Conservation (phyloP, 2,329 filamentous ascomycete species). For the Phoma herbarum region DNA sequence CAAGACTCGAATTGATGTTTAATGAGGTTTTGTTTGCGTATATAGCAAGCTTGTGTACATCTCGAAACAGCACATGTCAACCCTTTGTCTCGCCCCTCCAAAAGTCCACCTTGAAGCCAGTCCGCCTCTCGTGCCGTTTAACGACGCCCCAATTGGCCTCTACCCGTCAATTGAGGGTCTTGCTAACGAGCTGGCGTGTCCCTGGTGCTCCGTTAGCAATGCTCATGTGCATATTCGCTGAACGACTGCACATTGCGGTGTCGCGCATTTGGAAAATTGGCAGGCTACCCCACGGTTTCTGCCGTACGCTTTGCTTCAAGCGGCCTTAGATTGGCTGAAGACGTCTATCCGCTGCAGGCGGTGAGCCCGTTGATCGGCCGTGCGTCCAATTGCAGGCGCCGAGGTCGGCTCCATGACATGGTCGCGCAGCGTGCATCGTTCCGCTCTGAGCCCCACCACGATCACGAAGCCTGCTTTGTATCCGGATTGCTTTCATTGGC, state of each 20-base stretch:
- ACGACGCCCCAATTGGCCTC: slow-evolving; percentile 27
- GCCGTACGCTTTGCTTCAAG: slow-evolving; percentile 40
- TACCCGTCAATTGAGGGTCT: slow-evolving; percentile 5
- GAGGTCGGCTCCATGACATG: slow-evolving; percentile 40
- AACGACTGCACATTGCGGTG: slow-evolving; percentile 31
- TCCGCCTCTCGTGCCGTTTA: slow-evolving; percentile 12
- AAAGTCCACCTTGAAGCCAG: slow-evolving; percentile 30
- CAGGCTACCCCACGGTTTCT: slow-evolving; percentile 51
- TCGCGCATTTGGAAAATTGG: slow-evolving; percentile 43
- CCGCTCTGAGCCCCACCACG: slow-evolving; percentile 43
- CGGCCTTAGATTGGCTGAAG: slow-evolving; percentile 28
- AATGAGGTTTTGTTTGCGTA: slow-evolving; percentile 33
- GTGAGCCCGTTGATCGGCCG: slow-evolving; percentile 34
- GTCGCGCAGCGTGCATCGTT: slow-evolving; percentile 39
- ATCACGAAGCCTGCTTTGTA: slow-evolving; percentile 40
- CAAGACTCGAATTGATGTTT: slow-evolving; percentile 26
- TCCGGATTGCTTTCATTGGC: slow-evolving; percentile 40
- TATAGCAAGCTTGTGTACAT: slow-evolving; percentile 22
- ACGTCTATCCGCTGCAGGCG: slow-evolving; percentile 31
- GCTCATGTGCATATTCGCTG: slow-evolving; percentile 32
- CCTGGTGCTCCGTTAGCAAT: slow-evolving; percentile 24
- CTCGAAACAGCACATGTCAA: slow-evolving; percentile 31
- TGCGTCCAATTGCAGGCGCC: slow-evolving; percentile 38
- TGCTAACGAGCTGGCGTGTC: slow-evolving; percentile 18
- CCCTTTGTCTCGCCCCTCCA: slow-evolving; percentile 27